Base-by-base conservation (phyloP, 2,329 filamentous ascomycete species). In the Hymenoscyphus fraxineus region DNA sequence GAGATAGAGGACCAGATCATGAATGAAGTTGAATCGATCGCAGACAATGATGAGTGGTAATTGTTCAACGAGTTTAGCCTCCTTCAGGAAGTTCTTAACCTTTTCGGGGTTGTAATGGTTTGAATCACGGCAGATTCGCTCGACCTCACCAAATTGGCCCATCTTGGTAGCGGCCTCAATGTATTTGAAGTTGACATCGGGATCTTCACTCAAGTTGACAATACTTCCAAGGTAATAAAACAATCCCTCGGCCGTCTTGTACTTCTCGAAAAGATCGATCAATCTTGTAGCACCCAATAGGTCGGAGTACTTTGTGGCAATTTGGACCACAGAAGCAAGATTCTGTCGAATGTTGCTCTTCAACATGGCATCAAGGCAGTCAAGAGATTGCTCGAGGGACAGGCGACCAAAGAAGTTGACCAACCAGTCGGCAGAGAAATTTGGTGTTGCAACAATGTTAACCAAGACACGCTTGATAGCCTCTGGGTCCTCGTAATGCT, bases 51-150 rank as follows among this genome's bases (percentile, higher is more conserved):
- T 99, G 62, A 99, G 82, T 55, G 95, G 95, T 55, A 99, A 84
- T 80, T 97, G 94, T 78, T 99, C 95, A 1, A 89, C 88, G 56
- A 99, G 83, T 70, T 89, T 90, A 62, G 95, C 94, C 77, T 99
- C 96, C 81, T 99, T 99, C 67, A 99, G 82, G 86, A 98, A 99
- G 82, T 99, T 99, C 84, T 97, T 97, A 64, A 97, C 92, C 83
- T 97, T 96, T 78, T 97, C 93, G 0, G 93, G 85, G 77, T 97
- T 94, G 80, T 93, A 94, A 74, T 44, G 44, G 19, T 44, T 16
- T 7, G 39, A 19, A 77, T 99, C 95, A 67, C 96, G 88, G 81
- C 94, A 98, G 74, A 99, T 94, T 62, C 95, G 91, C 83, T 99
- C 94, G 22, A 99, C 95, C 76, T 99, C 95, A 70, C 92, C 93